Conservation (phyloP, 2,329 filamentous ascomycete genomes). For the Paraconiothyrium brasiliense region DNA sequence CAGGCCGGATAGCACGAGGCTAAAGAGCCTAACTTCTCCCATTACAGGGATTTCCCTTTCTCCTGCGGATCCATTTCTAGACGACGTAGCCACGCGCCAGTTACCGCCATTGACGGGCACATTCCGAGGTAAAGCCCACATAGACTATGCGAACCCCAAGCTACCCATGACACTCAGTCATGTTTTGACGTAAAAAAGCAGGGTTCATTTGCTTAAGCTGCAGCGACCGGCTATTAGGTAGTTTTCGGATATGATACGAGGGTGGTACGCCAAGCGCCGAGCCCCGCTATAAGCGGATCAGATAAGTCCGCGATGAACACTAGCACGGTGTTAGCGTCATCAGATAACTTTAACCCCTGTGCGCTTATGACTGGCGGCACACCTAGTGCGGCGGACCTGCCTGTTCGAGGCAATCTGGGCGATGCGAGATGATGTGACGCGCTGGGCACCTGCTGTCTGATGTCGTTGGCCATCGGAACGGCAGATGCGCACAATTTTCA, state of each 20-base stretch:
- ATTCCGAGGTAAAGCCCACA: neutral
- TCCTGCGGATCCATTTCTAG: neutral
- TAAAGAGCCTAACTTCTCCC: conserved; percentile 6
- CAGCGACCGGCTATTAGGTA: neutral
- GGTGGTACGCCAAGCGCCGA: conserved; percentile 16
- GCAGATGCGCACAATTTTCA: conserved; percentile 3
- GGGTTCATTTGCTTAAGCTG: neutral
- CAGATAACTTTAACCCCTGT: conserved; percentile 42
- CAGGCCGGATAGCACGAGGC: neutral
- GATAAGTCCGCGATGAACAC: conserved; percentile 34
- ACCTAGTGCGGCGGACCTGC: conserved; percentile 30
- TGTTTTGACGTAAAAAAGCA: conserved; percentile 11
- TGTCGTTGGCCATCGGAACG: conserved; percentile 5
- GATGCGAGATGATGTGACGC: conserved; percentile 7
- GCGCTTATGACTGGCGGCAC: conserved; percentile 13
- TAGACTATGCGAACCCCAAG: neutral
- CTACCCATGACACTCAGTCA: conserved; percentile 7
- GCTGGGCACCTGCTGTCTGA: conserved; percentile 13
- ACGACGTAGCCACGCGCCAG: conserved; percentile 3
- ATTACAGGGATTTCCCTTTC: conserved; percentile 1
- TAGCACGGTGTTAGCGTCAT: conserved; percentile 33
- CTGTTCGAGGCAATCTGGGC: conserved; percentile 24
- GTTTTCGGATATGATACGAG: conserved; percentile 14
- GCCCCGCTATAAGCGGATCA: conserved; percentile 41
- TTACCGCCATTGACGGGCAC: conserved; percentile 5